A percentile compares a stretch with the other conserved stretches of the same genome.
Conservation (phyloP, 2,329 filamentous ascomycete species). For the Neonectria neomacrospora region DNA sequence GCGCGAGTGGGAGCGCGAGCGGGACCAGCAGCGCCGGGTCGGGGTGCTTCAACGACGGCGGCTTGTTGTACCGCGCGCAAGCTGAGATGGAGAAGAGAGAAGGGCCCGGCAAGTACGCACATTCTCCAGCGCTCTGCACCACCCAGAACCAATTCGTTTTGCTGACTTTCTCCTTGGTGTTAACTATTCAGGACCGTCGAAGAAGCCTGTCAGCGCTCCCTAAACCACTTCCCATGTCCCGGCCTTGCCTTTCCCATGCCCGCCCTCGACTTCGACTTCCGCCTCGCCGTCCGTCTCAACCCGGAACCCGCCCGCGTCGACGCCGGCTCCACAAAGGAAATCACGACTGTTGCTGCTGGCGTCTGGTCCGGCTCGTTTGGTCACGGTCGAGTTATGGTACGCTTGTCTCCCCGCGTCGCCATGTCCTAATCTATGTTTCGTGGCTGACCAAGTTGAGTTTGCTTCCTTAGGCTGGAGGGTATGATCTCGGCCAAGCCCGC, state of each 20-base stretch:
- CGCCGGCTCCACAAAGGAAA: constrained; percentile 58
- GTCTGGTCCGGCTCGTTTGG: constrained; percentile 62
- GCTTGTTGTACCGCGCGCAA: constrained; percentile 42
- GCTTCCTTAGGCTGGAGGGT: constrained; percentile 52
- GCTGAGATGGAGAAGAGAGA: constrained; percentile 43
- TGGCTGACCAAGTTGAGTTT: constrained; percentile 40
- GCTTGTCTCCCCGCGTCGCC: constrained; percentile 29
- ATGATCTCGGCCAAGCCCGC: constrained; percentile 55
- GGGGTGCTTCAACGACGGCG: constrained; percentile 42
- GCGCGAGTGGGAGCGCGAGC: constrained; percentile 16
- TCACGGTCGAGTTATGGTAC: constrained; percentile 59
- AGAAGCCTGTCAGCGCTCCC: constrained; percentile 52
- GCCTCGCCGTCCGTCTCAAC: constrained; percentile 59
- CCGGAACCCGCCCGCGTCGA: constrained; percentile 57
- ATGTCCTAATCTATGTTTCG: constrained; percentile 12
- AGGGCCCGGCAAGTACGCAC: constrained; percentile 44
- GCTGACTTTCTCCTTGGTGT: constrained; percentile 34
- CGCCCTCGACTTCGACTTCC: constrained; percentile 61
- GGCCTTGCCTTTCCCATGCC: constrained; percentile 58
- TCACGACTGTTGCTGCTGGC: constrained; percentile 60
- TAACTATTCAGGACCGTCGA: constrained; percentile 47
- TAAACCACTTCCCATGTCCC: constrained; percentile 56
- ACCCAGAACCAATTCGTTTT: constrained; percentile 2
- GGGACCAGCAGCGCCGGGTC: constrained; percentile 25
- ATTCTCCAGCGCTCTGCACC: neutral